These are phyloP conservation scores for Fomitiporia mediterranea DNA, from an alignment of 1,284 basidiomycete species.

Conservation along the genomic window DNA sequence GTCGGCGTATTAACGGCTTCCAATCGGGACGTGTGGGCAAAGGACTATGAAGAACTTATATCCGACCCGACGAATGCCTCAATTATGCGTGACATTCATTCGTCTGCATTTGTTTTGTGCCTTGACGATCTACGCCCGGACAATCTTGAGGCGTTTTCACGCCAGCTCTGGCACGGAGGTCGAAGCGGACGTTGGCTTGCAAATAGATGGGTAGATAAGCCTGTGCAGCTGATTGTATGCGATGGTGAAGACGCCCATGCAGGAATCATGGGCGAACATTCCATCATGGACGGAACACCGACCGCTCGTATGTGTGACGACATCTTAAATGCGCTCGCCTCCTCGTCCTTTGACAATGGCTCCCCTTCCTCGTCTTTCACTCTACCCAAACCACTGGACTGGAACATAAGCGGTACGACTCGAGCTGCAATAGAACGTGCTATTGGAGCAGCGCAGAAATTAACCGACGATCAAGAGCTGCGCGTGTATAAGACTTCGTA, in stretches of 20 bases:
- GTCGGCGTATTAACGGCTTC: slow-evolving; percentile 75
- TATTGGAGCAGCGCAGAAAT: slow-evolving; percentile 50
- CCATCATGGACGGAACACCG: slow-evolving; percentile 83
- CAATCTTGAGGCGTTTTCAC: slow-evolving; percentile 54
- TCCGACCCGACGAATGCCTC: slow-evolving; percentile 54
- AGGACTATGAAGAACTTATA: slow-evolving; percentile 63
- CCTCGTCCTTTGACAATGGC: slow-evolving; percentile 55
- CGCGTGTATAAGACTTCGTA: slow-evolving; percentile 68
- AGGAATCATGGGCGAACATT: slow-evolving; percentile 89
- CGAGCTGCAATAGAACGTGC: slow-evolving; percentile 52
- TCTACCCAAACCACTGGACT: slow-evolving; percentile 49
- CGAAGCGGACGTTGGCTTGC: slow-evolving; percentile 33
- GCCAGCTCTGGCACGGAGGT: slow-evolving; percentile 72
- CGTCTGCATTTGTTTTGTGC: slow-evolving; percentile 76
- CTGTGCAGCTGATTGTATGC: slow-evolving; percentile 76
- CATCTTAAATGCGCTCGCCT: slow-evolving; percentile 59
- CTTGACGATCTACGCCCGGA: slow-evolving; percentile 63
- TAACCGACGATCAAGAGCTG: slow-evolving; percentile 67
- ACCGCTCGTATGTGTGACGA: slow-evolving; percentile 67
- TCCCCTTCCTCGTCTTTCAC: slow-evolving; percentile 27
- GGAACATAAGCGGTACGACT: slow-evolving; percentile 50
- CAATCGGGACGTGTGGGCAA: slow-evolving; percentile 82
- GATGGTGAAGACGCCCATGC: slow-evolving; percentile 76
- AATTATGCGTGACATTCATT: slow-evolving; percentile 72
- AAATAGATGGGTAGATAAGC: slow-evolving; percentile 82